Base-by-base conservation (phyloP, 2,329 filamentous ascomycete species). In the Phaeoacremonium minimum region DNA sequence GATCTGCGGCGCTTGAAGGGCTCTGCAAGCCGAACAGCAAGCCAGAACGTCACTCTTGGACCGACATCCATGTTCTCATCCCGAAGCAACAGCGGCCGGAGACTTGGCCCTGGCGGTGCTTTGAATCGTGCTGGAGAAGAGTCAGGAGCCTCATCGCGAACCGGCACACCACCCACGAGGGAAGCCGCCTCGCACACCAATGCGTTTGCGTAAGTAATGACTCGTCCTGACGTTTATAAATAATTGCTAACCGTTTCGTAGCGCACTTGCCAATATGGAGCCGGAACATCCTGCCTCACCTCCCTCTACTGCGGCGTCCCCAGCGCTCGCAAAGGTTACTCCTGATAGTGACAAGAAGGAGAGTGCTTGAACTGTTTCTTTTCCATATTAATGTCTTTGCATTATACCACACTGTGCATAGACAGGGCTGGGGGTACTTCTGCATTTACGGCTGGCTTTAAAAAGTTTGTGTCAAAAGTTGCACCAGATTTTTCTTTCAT, bases 11-110 rank as follows among this genome's bases (percentile, higher is more conserved):
- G 88, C 51, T 76, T 98, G 50, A 87, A 85, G 66, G 73, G 72
- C 30, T 69, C 69, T 19, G 66, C 73, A 33, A 75, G 73, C 68
- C 69, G 77, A 52, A 58, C 75, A 44, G 56, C 82, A 58, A 73
- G 79, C 73, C 64, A 81, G 63, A 73, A 79, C 64, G 61, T 80
- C 54, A 68, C 76, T 51, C 65, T 97, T 46, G 90, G 88, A 18
- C 91, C 93, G 11, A 84, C 85, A 35, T 90, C 87, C 44, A 85
- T 95, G 75, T 85, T 96, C 52, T 81, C 78, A 46, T 87, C 85
- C n/a, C 83, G 93, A 46, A 94, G 87, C 69, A 91, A 88, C 70
- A 96, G 90, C 57, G 87, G 89, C 46, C 82, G 88, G 48, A 81
- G 83, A 57, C 75, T 93, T 50, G 85, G 85, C 42, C 85, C 85